These are phyloP conservation scores for Hyphopichia khmerensis DNA, from an alignment of 1,139 yeast species.

Conservation along the genomic window DNA sequence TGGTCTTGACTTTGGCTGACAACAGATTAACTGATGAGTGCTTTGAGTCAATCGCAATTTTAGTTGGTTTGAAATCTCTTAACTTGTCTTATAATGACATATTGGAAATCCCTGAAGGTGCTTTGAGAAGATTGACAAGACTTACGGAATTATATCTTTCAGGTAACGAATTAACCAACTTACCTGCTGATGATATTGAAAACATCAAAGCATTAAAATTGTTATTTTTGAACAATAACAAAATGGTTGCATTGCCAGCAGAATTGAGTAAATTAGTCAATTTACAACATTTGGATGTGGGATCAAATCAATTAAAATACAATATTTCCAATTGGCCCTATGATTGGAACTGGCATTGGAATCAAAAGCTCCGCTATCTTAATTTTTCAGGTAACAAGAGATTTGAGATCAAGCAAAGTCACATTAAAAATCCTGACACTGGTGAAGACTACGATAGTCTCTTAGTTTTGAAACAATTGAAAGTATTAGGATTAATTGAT, in stretches of 20 bases:
- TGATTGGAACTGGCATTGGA: constrained; percentile 98
- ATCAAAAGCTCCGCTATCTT: constrained; percentile 70
- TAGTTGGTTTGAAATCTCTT: constrained; percentile 59
- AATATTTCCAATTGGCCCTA: constrained; percentile 93
- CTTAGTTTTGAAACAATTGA: constrained; percentile 66
- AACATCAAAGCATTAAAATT: constrained; percentile 56
- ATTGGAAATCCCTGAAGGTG: constrained; percentile 76
- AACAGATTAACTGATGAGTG: constrained; percentile 80
- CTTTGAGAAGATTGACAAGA: constrained; percentile 54
- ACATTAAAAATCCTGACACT: constrained; percentile 45
- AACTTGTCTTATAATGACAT: constrained; percentile 84
- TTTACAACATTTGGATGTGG: constrained; percentile 79
- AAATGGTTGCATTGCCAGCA: constrained; percentile 83
- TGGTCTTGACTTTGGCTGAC: constrained; percentile 69
- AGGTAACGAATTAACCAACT: constrained; percentile 75
- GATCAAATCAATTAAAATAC: constrained; percentile 86
- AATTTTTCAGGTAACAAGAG: constrained; percentile 92
- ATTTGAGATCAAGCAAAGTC: constrained; percentile 76
- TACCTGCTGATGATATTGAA: constrained; percentile 86
- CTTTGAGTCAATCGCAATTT: constrained; percentile 64
- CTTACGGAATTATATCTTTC: constrained; percentile 74
- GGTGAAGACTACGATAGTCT: constrained; percentile 71
- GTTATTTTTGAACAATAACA: constrained; percentile 77
- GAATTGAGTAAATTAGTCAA: constrained; percentile 72
- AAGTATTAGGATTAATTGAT: constrained; percentile 87